Evolutionary conservation across 495 filamentous ascomycete genomes (phyloP).

Genomic region (Tuber brumale): DNA sequence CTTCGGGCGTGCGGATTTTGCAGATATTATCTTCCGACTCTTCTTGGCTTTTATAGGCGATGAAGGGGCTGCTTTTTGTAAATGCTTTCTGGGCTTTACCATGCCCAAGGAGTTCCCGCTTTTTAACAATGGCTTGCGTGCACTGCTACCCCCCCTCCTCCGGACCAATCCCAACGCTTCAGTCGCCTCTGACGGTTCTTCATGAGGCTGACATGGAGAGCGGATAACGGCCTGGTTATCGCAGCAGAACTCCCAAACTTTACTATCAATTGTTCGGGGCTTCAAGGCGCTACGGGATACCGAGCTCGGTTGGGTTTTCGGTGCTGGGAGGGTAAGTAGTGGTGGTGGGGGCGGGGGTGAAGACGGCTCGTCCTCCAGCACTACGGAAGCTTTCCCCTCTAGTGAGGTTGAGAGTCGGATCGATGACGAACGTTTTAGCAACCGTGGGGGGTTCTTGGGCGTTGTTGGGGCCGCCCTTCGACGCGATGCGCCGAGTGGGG

Average conservation of each 20-base stretch:
- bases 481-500: constrained; percentile 4
- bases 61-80: constrained; percentile 10
- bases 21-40: constrained; percentile 23
- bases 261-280: constrained; percentile 34
- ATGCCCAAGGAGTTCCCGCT: not conserved
- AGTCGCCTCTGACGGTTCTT: constrained; percentile 34
- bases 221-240: constrained; percentile 40
- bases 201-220: constrained; percentile 20
- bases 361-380: constrained; percentile 29
- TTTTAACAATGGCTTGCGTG: not conserved
- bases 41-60: constrained; percentile 31
- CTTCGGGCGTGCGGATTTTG: constrained; percentile 27
- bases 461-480: constrained; percentile 32
- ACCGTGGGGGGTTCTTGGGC: constrained; percentile 21
- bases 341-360: constrained; percentile 17
- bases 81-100: constrained; percentile 1
- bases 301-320: constrained; percentile 20
- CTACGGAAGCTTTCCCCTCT: constrained; percentile 41
- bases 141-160: constrained; percentile 11
- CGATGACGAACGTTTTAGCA: constrained; percentile 37
- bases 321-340: constrained; percentile 17
- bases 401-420: constrained; percentile 39
- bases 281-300: constrained; percentile 20
- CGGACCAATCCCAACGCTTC: constrained; percentile 36
- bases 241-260: constrained; percentile 41